Conservation (phyloP, 1,139 yeast genomes). For the Debaryomycetaceae sp. region DNA sequence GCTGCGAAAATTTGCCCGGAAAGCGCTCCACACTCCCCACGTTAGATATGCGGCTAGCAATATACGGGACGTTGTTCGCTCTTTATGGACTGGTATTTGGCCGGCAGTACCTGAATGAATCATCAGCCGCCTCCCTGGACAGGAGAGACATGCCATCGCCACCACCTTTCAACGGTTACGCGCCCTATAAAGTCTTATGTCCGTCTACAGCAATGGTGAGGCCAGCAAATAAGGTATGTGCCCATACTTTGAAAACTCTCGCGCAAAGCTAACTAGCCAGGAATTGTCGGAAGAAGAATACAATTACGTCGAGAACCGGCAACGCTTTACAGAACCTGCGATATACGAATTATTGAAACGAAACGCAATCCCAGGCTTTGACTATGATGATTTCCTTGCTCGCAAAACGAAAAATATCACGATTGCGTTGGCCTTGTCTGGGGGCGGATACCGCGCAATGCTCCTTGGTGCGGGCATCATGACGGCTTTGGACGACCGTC, state of each 20-base stretch:
- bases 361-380: slow-evolving; percentile 27
- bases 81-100: too few species aligned
- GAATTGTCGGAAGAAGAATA: slow-evolving; percentile 20
- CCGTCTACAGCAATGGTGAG: slow-evolving; percentile 28
- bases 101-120: too few species aligned
- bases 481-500: slow-evolving; percentile 39
- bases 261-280: slow-evolving; percentile 7
- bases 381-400: slow-evolving; percentile 11
- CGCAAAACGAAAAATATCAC: slow-evolving; percentile 17
- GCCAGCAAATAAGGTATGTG: slow-evolving; percentile 23
- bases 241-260: slow-evolving; percentile 1
- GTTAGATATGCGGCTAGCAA: too few species aligned
- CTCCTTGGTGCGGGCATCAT: slow-evolving; percentile 55
- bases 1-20: too few species aligned
- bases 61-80: too few species aligned
- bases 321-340: slow-evolving; percentile 17
- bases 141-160: too few species aligned
- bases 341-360: slow-evolving; percentile 23
- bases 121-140: too few species aligned
- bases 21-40: too few species aligned
- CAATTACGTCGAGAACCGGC: slow-evolving; percentile 24
- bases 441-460: slow-evolving; percentile 69
- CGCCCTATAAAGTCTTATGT: slow-evolving; percentile 32
- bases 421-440: slow-evolving; percentile 53
- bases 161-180: too few species aligned